These are phyloP conservation scores for Alternaria dauci DNA, from an alignment of 2,329 filamentous ascomycete species.

Conservation along the genomic window DNA sequence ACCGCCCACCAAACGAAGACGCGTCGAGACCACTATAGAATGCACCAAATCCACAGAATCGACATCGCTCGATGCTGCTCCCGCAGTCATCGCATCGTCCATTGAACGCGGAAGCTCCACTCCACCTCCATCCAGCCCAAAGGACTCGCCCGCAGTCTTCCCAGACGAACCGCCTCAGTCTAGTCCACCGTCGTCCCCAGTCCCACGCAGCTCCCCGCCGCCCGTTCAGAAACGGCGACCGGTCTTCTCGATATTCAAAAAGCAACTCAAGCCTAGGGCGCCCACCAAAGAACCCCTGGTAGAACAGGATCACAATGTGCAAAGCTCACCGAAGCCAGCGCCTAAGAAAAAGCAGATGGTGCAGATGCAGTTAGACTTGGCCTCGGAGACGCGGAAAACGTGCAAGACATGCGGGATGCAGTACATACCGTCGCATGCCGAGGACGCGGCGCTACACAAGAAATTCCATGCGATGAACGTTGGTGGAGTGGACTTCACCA, in stretches of 20 bases:
- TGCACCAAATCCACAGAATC: constrained; percentile 11
- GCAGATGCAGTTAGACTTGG: constrained; percentile 70
- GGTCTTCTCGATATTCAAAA: constrained; percentile 59
- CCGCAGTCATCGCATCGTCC: constrained; percentile 4
- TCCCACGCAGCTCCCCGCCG: constrained; percentile 32
- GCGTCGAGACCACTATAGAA: constrained; percentile 36
- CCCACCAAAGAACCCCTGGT: constrained; percentile 27
- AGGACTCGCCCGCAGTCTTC: constrained; percentile 46
- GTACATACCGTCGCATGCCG: constrained; percentile 68
- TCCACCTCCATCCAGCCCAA: constrained; percentile 42
- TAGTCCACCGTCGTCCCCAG: constrained; percentile 46
- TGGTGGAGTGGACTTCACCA: constrained; percentile 68
- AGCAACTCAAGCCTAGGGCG: constrained; percentile 26
- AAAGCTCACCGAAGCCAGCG: constrained; percentile 36
- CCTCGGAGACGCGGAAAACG: constrained; percentile 62
- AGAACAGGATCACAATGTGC: constrained; percentile 47
- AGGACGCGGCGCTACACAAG: constrained; percentile 69
- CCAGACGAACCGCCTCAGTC: constrained; percentile 51
- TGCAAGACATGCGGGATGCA: constrained; percentile 72
- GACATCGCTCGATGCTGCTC: constrained; percentile 11
- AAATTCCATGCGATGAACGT: constrained; percentile 70
- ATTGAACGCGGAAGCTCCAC: constrained; percentile 22
- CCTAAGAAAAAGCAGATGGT: constrained; percentile 54
- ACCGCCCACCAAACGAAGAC: constrained; percentile 48
- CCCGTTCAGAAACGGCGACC: constrained; percentile 53